Evolutionary conservation across 2,329 filamentous ascomycete species (phyloP).

Genomic region (Leptosphaerulina australis): DNA sequence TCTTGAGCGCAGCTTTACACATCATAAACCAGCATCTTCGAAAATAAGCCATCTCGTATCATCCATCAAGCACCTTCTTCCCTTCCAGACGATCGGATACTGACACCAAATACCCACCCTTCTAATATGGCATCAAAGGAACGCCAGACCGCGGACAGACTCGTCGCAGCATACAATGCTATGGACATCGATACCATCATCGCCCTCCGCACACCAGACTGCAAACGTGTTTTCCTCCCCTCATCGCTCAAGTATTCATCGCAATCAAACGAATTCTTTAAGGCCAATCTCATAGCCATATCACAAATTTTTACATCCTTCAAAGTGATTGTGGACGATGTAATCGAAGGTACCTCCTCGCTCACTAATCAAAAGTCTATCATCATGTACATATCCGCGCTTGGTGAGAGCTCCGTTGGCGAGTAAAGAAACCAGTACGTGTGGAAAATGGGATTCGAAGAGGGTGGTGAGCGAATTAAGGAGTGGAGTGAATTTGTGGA

Average conservation of each 20-base stretch:
- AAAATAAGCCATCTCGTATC: too few species aligned
- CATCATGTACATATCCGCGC: slow-evolving; percentile 42
- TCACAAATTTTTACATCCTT: slow-evolving; percentile 41
- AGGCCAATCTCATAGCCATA: slow-evolving; percentile 30
- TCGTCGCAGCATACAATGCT: slow-evolving; percentile 42
- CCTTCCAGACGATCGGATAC: too few species aligned
- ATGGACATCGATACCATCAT: slow-evolving; percentile 40
- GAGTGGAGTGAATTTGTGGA: slow-evolving; percentile 40
- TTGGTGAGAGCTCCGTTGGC: slow-evolving; percentile 38
- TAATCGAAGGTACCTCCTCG: slow-evolving; percentile 41
- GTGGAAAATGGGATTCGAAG: slow-evolving; percentile 35
- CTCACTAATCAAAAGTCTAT: too few species aligned
- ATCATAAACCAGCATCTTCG: too few species aligned
- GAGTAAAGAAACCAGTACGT: slow-evolving; percentile 38
- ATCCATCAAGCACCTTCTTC: too few species aligned
- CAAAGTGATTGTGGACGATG: slow-evolving; percentile 36
- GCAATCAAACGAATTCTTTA: slow-evolving; percentile 32
- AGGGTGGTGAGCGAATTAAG: slow-evolving; percentile 19
- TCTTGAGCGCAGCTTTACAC: too few species aligned
- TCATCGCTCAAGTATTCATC: slow-evolving; percentile 29
- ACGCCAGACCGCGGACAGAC: slow-evolving; percentile 36
- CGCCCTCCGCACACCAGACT: slow-evolving; percentile 33
- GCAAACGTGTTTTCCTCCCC: slow-evolving; percentile 39
- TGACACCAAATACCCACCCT: too few species aligned
- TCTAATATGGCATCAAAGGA: slow-evolving; percentile 25